These are phyloP conservation scores for Pseudocercospora macadamiae DNA, from an alignment of 2,329 filamentous ascomycete species.

Conservation along the genomic window DNA sequence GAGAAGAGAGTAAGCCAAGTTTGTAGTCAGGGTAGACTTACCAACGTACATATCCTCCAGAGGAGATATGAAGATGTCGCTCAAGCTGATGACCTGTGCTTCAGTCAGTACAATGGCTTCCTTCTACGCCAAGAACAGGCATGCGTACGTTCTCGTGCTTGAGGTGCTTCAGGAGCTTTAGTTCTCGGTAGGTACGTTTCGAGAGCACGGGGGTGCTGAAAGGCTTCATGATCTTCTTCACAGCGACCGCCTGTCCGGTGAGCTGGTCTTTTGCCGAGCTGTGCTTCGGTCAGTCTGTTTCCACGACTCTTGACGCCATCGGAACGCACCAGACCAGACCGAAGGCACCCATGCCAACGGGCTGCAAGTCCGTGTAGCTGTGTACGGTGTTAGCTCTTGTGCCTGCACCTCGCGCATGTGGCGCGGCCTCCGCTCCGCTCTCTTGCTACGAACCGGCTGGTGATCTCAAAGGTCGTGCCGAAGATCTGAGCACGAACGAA, in stretches of 20 bases:
- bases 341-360: conserved; percentile 98
- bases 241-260: conserved; percentile 92
- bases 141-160: conserved; percentile 85
- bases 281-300: conserved; percentile 25
- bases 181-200: conserved; percentile 94
- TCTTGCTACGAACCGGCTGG: conserved; percentile 72
- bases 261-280: conserved; percentile 98
- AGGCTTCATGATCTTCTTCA: conserved; percentile 99
- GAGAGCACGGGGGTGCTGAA: conserved; percentile 99
- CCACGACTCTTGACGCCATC: neutral
- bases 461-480: conserved; percentile 99
- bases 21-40: conserved; percentile 33
- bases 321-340: conserved; percentile 82
- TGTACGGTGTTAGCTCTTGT: conserved; percentile 30
- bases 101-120: conserved; percentile 10
- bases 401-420: conserved; percentile 9
- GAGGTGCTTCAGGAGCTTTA: conserved; percentile 96
- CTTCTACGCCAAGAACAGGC: neutral
- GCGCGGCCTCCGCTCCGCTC: conserved; percentile 13
- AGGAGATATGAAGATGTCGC: conserved; percentile 99
- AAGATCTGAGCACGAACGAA: conserved; percentile 99
- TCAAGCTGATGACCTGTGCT: conserved; percentile 83
- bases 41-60: conserved; percentile 87
- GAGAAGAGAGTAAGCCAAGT: conserved; percentile 31
- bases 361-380: conserved; percentile 97